A percentile compares a stretch with the other conserved stretches of the same genome.
phyloP scores from a whole-genome alignment of 2,329 filamentous ascomycete species.

The Venturia aucupariae region DNA sequence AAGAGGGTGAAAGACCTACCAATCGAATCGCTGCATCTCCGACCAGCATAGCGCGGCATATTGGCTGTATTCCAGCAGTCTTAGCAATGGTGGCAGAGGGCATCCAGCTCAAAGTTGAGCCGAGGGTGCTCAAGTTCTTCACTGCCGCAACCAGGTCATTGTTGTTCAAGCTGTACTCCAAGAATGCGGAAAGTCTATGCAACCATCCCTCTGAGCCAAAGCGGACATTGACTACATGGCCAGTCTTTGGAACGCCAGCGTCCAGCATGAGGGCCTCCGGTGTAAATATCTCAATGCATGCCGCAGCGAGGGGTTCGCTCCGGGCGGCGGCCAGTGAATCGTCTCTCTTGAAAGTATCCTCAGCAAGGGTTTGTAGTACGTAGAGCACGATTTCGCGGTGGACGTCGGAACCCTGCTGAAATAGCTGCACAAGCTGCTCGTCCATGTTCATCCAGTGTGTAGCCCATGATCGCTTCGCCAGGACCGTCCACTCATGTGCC shows the following conservation, averaged over 20 bases:
- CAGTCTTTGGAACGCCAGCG: constrained; percentile 62
- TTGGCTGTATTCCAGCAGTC: constrained; percentile 22
- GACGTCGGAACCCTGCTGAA: constrained; percentile 48
- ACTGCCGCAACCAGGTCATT: constrained; percentile 48
- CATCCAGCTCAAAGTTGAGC: constrained; percentile 77
- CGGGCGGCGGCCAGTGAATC: constrained; percentile 77
- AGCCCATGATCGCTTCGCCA: constrained; percentile 90
- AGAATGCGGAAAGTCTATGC: constrained; percentile 61
- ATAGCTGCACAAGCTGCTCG: constrained; percentile 66
- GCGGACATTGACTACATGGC: constrained; percentile 52
- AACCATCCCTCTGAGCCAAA: constrained; percentile 83
- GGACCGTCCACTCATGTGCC: constrained; percentile 86
- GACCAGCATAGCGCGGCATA: constrained; percentile 28
- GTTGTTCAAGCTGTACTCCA: constrained; percentile 62
- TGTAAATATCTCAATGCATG: constrained; percentile 89
- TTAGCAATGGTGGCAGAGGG: constrained; percentile 9
- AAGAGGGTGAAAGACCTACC: not conserved
- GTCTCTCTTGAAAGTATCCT: constrained; percentile 88
- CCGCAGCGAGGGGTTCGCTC: constrained; percentile 75
- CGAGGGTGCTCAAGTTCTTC: constrained; percentile 67
- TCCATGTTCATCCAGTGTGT: constrained; percentile 95
- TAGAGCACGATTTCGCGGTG: constrained; percentile 84
- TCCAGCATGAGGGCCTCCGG: constrained; percentile 66
- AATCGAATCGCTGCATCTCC: constrained; percentile 19
- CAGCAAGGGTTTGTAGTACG: constrained; percentile 82